Evolutionary conservation across 2,329 filamentous ascomycete species (phyloP).

Genomic region (Alternaria arborescens): DNA sequence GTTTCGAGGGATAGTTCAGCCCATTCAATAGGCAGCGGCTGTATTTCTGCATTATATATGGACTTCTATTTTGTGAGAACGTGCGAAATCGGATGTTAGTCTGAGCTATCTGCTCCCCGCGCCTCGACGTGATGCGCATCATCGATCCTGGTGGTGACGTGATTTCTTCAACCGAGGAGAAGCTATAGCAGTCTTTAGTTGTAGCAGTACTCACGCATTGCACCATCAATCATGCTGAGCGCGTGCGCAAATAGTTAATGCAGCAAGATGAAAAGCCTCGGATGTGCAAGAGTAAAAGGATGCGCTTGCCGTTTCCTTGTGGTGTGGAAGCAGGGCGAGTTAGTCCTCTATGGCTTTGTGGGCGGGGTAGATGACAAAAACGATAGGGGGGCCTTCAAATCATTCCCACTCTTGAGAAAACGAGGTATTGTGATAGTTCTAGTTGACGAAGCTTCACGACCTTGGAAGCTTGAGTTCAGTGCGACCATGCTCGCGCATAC

Average conservation of each 20-base stretch:
- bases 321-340: too few species aligned
- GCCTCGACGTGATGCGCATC: background rate
- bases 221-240: background rate
- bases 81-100: background rate
- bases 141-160: background rate
- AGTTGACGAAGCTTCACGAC: too few species aligned
- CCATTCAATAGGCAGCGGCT: background rate
- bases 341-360: too few species aligned
- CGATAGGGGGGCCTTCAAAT: too few species aligned
- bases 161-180: background rate
- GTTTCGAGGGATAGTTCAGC: background rate
- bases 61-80: background rate
- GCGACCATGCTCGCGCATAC: too few species aligned
- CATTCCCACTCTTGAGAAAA: too few species aligned
- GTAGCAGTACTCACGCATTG: background rate
- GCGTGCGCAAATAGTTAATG: background rate
- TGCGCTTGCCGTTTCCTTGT: too few species aligned
- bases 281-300: too few species aligned
- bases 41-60: background rate
- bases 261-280: too few species aligned
- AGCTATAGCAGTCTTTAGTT: background rate
- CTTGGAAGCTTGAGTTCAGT: accelerated
- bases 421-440: too few species aligned
- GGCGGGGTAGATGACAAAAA: too few species aligned
- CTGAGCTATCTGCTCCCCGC: background rate